A percentile compares a stretch with the other conserved stretches of the same genome.
phyloP scores from a whole-genome alignment of 1,284 basidiomycete genomes.

The Ustilago loliicola region DNA sequence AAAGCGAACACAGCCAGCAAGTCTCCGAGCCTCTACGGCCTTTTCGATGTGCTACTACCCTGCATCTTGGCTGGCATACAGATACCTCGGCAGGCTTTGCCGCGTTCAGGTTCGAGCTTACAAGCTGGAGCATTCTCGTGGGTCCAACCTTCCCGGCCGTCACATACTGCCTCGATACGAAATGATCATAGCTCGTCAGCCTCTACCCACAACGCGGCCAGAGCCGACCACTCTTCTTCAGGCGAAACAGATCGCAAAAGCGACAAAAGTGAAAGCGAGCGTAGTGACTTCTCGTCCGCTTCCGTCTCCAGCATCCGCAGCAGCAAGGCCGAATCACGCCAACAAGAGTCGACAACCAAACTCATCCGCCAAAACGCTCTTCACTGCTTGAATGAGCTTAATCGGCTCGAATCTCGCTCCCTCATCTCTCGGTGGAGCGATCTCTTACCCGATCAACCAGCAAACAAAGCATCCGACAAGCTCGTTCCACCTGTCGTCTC shows the following conservation, averaged over 20 bases:
- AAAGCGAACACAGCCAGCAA: neutral
- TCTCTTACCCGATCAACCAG: conserved; percentile 31
- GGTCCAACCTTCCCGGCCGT: neutral
- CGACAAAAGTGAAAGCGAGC: conserved; percentile 48
- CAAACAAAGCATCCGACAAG: neutral
- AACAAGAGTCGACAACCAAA: conserved; percentile 23
- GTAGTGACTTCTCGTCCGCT: conserved; percentile 35
- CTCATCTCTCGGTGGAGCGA: conserved; percentile 29
- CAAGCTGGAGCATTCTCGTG: conserved; percentile 29
- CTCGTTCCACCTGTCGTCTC: neutral
- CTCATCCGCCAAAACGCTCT: conserved; percentile 42
- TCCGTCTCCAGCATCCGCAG: conserved; percentile 15
- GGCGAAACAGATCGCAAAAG: conserved; percentile 37
- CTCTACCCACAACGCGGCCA: neutral
- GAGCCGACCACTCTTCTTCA: conserved; percentile 10
- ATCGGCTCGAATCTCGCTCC: conserved; percentile 18
- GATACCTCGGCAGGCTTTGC: neutral
- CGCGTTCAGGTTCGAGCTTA: conserved; percentile 14
- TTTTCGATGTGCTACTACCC: conserved; percentile 28
- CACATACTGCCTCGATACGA: neutral
- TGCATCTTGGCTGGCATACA: conserved; percentile 22
- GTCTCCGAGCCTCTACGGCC: neutral
- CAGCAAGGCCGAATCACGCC: conserved; percentile 31
- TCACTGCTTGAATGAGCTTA: conserved; percentile 38
- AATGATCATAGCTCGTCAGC: neutral